Evolutionary conservation across 2,329 filamentous ascomycete species (phyloP), one percentile per base, ranked within the genome.

Genomic region (Tolypocladium paradoxum): DNA sequence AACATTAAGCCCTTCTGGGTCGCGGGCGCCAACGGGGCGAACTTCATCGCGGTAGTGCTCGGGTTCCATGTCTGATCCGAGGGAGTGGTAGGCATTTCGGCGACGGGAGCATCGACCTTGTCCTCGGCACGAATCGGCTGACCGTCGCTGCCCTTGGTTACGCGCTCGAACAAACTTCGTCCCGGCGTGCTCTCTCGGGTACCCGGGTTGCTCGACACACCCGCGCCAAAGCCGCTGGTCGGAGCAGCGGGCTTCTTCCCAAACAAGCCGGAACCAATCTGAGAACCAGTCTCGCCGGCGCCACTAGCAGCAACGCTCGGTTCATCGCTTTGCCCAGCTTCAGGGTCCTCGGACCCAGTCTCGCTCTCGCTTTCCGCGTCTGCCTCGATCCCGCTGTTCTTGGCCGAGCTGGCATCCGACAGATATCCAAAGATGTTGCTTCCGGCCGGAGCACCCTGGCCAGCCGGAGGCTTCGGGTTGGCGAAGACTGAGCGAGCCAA

Each of bases 391-490:
- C 75, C 75, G 56, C 79, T 82, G 50, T 75, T 79, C 64, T 78
- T 78, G 40, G 74, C 70, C 16, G 77, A 78, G 58, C 77, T 79
- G 34, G 69, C 71, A 60, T 81, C 78, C 1, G 80, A 83, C 8
- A 84, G 71, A 58, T 83, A 78, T 27, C 75, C 76, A 61, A 85
- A 85, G 49, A 83, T 82, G 61, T 84, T 83, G 47, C 66, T 60
- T 43, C 65, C 61, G 18, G 58, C 63, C 27, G 64, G 52, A 1
- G 64, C 46, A 9, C 50, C 48, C 49, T 60, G 60, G 18, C 57
- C 54, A 47, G 56, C 60, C 16, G 56, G 56, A 9, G 69, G 61
- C 62, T 75, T 74, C 18, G 68, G 50, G 52, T 66, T 69, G 37
- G 70, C 67, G 55, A 77, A 67, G 12, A 76, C 71, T 1, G 75